Evolutionary conservation across 2,329 filamentous ascomycete genomes (phyloP).

Genomic region (Albifimbria verrucaria): DNA sequence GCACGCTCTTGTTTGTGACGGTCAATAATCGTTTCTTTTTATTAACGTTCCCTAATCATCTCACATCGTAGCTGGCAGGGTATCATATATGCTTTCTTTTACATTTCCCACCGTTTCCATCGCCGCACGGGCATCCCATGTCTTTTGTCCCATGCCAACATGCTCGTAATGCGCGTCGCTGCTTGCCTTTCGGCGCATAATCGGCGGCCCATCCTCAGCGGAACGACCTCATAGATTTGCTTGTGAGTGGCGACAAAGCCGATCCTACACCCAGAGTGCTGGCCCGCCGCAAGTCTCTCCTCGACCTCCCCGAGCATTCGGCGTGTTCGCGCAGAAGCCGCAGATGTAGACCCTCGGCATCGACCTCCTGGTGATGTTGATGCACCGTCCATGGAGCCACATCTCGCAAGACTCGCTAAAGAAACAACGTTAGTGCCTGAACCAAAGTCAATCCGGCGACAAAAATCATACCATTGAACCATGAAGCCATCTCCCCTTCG

Average conservation of each 20-base stretch:
- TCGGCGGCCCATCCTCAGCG: no score
- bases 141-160: no score
- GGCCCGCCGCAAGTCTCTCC: constrained; percentile 38
- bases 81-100: constrained; percentile 7
- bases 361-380: constrained; percentile 55
- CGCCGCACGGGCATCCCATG: no score
- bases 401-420: constrained; percentile 61
- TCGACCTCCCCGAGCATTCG: constrained; percentile 48
- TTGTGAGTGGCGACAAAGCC: constrained; percentile 36
- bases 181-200: no score
- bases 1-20: no score
- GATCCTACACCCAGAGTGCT: constrained; percentile 18
- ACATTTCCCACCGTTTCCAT: no score
- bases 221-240: constrained; percentile 41
- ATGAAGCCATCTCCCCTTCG: constrained; percentile 51
- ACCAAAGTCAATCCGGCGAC: not conserved
- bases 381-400: constrained; percentile 62
- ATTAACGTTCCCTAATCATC: not conserved
- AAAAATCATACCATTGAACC: constrained; percentile 57
- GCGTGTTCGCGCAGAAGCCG: constrained; percentile 59
- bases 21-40: no score
- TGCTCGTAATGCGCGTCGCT: no score
- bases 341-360: constrained; percentile 62
- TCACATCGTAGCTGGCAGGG: not conserved
- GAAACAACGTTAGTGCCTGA: constrained; percentile 13